Evolutionary conservation across 441 rosid species (phyloP).

Genomic region (Brassica hybrid): DNA sequence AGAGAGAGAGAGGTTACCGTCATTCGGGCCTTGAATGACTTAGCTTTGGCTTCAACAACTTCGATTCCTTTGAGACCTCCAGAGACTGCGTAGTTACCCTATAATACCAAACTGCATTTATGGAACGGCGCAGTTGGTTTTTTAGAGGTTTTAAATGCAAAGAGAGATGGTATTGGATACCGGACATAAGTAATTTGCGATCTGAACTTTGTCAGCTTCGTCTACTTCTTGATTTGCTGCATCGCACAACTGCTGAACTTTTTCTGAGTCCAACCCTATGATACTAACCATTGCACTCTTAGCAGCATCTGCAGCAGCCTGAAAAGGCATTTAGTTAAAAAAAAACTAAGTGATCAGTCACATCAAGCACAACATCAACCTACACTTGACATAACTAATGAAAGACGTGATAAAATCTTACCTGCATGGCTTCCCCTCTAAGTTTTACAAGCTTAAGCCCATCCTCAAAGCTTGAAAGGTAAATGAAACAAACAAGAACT

Average conservation of each 20-base stretch:
- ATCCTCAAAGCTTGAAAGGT: slow-evolving; percentile 79
- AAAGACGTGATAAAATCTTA: slow-evolving; percentile 19
- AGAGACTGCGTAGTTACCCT: slow-evolving; percentile 98
- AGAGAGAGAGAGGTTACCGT: slow-evolving; percentile 51
- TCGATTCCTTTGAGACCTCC: slow-evolving; percentile 94
- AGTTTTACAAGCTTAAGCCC: slow-evolving; percentile 96
- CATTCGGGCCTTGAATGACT: slow-evolving; percentile 96
- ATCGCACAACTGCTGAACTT: slow-evolving; percentile 86
- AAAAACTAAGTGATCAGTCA: not conserved
- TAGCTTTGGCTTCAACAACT: slow-evolving; percentile 91
- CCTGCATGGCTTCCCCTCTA: slow-evolving; percentile 99
- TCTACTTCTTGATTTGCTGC: slow-evolving; percentile 92
- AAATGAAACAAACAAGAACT: not conserved
- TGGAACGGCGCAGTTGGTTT: not conserved
- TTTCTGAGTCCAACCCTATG: slow-evolving; percentile 84
- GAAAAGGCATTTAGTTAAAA: slow-evolving; percentile 33
- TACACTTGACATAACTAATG: not conserved
- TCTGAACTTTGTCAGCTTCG: slow-evolving; percentile 79
- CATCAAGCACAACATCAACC: not conserved
- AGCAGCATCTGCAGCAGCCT: slow-evolving; percentile 99
- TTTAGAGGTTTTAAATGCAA: not conserved
- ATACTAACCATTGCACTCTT: slow-evolving; percentile 95
- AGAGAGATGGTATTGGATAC: slow-evolving; percentile 26
- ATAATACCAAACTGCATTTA: slow-evolving; percentile 1
- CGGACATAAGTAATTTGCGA: slow-evolving; percentile 84